Percentiles rank a stretch among this genome's conserved stretches.
These are phyloP conservation scores for Coleophoma crateriformis DNA, from an alignment of 2,329 filamentous ascomycete genomes.

Conservation along the genomic window DNA sequence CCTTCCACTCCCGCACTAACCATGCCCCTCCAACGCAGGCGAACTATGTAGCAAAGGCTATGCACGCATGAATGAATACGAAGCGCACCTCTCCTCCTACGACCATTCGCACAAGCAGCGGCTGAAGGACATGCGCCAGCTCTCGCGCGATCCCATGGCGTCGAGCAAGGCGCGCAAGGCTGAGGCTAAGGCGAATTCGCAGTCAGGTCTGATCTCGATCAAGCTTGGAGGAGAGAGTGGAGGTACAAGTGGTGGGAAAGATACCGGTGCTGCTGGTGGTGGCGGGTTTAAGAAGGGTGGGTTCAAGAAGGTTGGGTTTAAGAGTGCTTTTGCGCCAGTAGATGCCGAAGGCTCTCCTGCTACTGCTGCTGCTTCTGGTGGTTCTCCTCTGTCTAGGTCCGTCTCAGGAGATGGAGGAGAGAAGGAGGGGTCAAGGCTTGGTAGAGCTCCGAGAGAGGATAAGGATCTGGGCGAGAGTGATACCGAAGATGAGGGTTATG, in stretches of 20 bases:
- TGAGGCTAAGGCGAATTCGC: slow-evolving; percentile 61
- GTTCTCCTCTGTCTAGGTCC: too few species aligned
- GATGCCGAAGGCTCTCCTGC: slow-evolving; percentile 30
- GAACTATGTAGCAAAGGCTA: slow-evolving; percentile 91
- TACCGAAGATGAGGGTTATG: slow-evolving; percentile 66
- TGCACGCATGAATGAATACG: slow-evolving; percentile 90
- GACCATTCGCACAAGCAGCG: slow-evolving; percentile 94
- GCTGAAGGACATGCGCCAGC: slow-evolving; percentile 81
- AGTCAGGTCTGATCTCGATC: slow-evolving; percentile 58
- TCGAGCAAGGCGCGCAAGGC: slow-evolving; percentile 61
- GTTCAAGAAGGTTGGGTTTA: slow-evolving; percentile 81
- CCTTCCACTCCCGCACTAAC: slow-evolving; percentile 1
- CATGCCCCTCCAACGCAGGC: slow-evolving; percentile 30
- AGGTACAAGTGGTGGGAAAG: slow-evolving; percentile 5
- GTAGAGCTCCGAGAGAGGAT: slow-evolving; percentile 20
- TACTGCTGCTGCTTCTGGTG: too few species aligned
- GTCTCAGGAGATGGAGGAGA: slow-evolving; percentile 34
- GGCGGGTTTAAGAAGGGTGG: slow-evolving; percentile 61
- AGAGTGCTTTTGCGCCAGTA: slow-evolving; percentile 62
- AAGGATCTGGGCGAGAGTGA: slow-evolving; percentile 60
- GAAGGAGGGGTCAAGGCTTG: slow-evolving; percentile 20
- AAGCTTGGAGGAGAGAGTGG: slow-evolving; percentile 43
- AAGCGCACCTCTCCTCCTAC: slow-evolving; percentile 89
- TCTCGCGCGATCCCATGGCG: slow-evolving; percentile 66
- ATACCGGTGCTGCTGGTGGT: slow-evolving; percentile 17